These are phyloP conservation scores for Fusarium sp. DNA, from an alignment of 2,329 filamentous ascomycete genomes.

Conservation along the genomic window DNA sequence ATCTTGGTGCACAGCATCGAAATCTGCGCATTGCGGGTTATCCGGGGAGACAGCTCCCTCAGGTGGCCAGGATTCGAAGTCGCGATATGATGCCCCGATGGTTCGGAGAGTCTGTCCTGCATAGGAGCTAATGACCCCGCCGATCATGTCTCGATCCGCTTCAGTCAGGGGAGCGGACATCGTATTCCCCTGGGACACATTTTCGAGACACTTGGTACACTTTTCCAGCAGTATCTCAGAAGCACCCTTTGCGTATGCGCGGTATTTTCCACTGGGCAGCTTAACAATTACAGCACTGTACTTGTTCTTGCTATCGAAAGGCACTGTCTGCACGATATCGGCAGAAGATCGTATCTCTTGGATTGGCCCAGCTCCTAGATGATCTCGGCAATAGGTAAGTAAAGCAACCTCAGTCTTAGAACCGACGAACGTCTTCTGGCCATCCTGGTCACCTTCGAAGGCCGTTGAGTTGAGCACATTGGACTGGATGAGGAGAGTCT, in stretches of 20 bases:
- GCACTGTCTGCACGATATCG: slow-evolving; percentile 59
- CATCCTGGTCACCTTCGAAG: slow-evolving; percentile 61
- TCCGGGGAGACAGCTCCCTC: slow-evolving; percentile 69
- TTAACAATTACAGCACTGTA: slow-evolving; percentile 66
- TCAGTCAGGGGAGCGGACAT: slow-evolving; percentile 54
- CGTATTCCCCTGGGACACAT: slow-evolving; percentile 66
- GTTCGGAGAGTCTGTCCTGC: slow-evolving; percentile 75
- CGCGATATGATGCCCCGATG: slow-evolving; percentile 76
- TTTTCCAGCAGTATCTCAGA: slow-evolving; percentile 63
- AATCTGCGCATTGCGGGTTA: slow-evolving; percentile 62
- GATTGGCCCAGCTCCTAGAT: slow-evolving; percentile 59
- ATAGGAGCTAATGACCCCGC: slow-evolving; percentile 65
- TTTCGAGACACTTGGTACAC: slow-evolving; percentile 56
- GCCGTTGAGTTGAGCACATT: slow-evolving; percentile 67
- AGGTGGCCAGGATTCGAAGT: slow-evolving; percentile 76
- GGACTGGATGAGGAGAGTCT: slow-evolving; percentile 72
- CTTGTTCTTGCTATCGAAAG: slow-evolving; percentile 64
- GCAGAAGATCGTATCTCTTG: slow-evolving; percentile 57
- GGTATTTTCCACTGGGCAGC: slow-evolving; percentile 54
- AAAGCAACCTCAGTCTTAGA: slow-evolving; percentile 67
- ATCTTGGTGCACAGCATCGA: slow-evolving; percentile 60
- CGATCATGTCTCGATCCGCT: slow-evolving; percentile 63
- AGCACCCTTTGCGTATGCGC: slow-evolving; percentile 64
- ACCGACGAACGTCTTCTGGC: slow-evolving; percentile 58
- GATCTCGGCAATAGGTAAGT: slow-evolving; percentile 58